phyloP scores from a whole-genome alignment of 352 stramenopile genomes.

The Pythium folliculosum region DNA sequence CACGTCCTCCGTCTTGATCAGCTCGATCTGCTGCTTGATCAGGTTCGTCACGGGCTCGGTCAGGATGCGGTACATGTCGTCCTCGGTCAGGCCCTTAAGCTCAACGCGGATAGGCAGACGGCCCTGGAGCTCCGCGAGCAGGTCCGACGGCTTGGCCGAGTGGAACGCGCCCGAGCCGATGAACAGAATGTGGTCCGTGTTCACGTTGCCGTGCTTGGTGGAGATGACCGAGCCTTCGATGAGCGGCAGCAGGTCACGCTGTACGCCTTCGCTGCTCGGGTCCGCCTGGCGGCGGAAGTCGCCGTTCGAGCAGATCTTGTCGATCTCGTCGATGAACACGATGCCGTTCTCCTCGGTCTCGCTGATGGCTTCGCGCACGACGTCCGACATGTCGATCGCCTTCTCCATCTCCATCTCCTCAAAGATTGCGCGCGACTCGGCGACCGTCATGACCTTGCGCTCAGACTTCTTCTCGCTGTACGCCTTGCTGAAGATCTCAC shows the following conservation, averaged over 20 bases:
- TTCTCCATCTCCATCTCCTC: slow-evolving; percentile 97
- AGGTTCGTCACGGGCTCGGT: slow-evolving; percentile 99
- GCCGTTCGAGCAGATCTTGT: slow-evolving; percentile 98
- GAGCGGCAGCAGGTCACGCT: slow-evolving; percentile 97
- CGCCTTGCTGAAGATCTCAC: slow-evolving; percentile 69
- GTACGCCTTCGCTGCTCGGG: slow-evolving; percentile 97
- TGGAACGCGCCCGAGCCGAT: slow-evolving; percentile 98
- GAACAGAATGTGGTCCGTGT: slow-evolving; percentile 99
- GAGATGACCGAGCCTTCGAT: slow-evolving; percentile 98
- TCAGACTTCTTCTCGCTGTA: slow-evolving; percentile 88
- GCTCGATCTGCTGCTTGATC: slow-evolving; percentile 96
- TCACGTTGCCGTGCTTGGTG: slow-evolving; percentile 99
- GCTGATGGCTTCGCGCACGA: slow-evolving; percentile 82
- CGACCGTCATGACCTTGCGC: slow-evolving; percentile 93
- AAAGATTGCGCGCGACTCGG: slow-evolving; percentile 93
- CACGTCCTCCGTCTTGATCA: slow-evolving; percentile 97
- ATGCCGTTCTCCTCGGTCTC: slow-evolving; percentile 98
- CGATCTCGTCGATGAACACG: slow-evolving; percentile 99
- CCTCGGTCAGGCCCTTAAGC: slow-evolving; percentile 97
- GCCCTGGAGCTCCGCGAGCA: slow-evolving; percentile 98
- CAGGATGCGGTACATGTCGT: slow-evolving; percentile 99
- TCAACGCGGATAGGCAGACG: slow-evolving; percentile 98
- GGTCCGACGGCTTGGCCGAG: slow-evolving; percentile 96
- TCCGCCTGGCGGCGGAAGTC: slow-evolving; percentile 94
- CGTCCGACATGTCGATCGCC: slow-evolving; percentile 89